Base-by-base conservation (phyloP, 768 basidiomycete genomes). In the Fomitopsis serialis region DNA sequence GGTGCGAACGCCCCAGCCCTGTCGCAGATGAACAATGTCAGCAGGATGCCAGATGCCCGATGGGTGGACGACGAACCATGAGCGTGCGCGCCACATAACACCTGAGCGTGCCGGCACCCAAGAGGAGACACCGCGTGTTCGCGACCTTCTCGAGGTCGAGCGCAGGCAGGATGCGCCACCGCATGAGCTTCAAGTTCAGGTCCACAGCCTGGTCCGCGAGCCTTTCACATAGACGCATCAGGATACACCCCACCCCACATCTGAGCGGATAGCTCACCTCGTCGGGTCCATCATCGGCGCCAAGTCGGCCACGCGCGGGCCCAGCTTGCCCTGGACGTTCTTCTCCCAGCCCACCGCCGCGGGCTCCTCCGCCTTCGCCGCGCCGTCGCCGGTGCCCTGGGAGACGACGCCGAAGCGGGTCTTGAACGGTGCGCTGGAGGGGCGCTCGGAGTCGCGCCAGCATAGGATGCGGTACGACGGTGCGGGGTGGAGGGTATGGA, bases 231-330 rank as follows among this genome's bases (percentile, higher is more conserved):
- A 23, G 42, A 19, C 6, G 36, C 22, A 35, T 50, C n/a, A n/a
- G n/a, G 13, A 22, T 29, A 5, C 23, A 46, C 32, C 27, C 35
- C 45, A 15, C n/a, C 3, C 32, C 34, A 35, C 34, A 15, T 35
- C 34, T 8, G 8, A 9, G 9, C 8, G 9, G 8, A n/a, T n/a
- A 3, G 35, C 22, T 45, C 72, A 89, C 92, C 84, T 77, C 3
- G 77, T 73, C 0, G 96, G 97, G 68, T 98, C 95, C 94, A 98
- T 97, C 85, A 94, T 90, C 0, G 94, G 89, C 9, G 89, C 93
- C n/a, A 99, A 69, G 70, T 98, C 94, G 0, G 95, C 94, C 51
- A 93, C 62, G 15, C 92, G 79, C 21, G 95, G 90, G 1, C 82
- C 89, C 3, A 98, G 76, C 63, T 95, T 95, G 19, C 93, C 94